Evolutionary conservation across 371 early-diverging fungal genomes (phyloP).

Genomic region (Haplosporangium sp.): DNA sequence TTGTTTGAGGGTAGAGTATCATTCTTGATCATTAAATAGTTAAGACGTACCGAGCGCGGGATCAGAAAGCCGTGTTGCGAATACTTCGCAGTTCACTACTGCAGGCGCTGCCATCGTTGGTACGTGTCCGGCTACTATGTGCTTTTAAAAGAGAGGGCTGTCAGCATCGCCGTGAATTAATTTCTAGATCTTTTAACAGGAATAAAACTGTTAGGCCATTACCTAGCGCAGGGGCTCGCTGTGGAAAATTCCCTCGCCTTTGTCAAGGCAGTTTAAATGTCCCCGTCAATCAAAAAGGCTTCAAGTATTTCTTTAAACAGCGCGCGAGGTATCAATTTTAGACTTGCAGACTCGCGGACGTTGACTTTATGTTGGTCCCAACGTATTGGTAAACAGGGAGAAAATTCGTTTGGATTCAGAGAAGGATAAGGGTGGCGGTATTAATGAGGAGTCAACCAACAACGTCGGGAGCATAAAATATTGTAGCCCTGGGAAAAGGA

Average conservation of each 20-base stretch:
- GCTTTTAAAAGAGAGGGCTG: background rate
- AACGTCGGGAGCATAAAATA: background rate
- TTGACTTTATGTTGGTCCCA: background rate
- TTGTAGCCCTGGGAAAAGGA: background rate
- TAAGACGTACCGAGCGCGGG: conserved; percentile 35
- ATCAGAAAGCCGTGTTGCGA: conserved; percentile 52
- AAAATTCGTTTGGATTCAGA: background rate
- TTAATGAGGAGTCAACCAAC: conserved; percentile 2
- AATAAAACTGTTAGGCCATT: too few species aligned
- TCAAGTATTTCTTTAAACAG: too few species aligned
- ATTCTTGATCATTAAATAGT: background rate
- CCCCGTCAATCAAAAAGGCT: too few species aligned
- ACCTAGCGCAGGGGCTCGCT: too few species aligned
- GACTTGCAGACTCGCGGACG: too few species aligned
- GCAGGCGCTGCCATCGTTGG: conserved; percentile 39
- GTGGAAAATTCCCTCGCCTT: too few species aligned
- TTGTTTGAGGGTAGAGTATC: background rate
- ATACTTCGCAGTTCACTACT: conserved; percentile 53
- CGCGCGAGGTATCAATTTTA: too few species aligned
- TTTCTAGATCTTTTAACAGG: too few species aligned
- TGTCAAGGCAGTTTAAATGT: too few species aligned
- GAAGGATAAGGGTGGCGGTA: background rate
- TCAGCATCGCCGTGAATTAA: too few species aligned
- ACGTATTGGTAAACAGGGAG: background rate
- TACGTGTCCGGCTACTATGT: background rate